These are phyloP conservation scores for Trametopsis cervina DNA, from an alignment of 768 basidiomycete species.

Conservation along the genomic window DNA sequence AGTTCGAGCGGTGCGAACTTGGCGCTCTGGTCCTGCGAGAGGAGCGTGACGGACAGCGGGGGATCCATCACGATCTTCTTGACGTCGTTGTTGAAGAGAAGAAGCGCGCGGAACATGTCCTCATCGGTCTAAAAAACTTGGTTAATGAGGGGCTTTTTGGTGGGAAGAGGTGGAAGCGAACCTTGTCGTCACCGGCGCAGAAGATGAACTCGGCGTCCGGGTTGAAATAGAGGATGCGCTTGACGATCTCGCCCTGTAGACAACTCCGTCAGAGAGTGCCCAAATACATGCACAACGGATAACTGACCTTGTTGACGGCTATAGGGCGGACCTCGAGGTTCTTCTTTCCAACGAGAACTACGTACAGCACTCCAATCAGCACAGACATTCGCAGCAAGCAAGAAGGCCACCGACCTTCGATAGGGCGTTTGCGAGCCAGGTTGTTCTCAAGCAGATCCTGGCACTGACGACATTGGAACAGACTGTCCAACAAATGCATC, in stretches of 20 bases:
- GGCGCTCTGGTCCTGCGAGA: conserved; percentile 21
- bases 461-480: conserved; percentile 94
- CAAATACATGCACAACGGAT: not conserved
- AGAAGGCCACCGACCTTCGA: conserved; percentile 77
- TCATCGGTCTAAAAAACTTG: conserved; percentile 72
- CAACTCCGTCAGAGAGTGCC: not conserved
- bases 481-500: conserved; percentile 36
- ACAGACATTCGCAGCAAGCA: no score
- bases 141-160: not conserved
- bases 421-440: conserved; percentile 85
- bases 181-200: conserved; percentile 98
- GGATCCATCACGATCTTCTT: conserved; percentile 35
- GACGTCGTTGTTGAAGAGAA: conserved; percentile 41
- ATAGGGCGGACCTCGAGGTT: conserved; percentile 95
- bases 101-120: conserved; percentile 95
- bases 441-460: conserved; percentile 95
- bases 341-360: conserved; percentile 96
- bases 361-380: not conserved
- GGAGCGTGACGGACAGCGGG: conserved; percentile 44
- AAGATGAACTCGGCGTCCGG: conserved; percentile 94
- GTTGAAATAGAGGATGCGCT: conserved; percentile 86
- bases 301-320: conserved; percentile 79
- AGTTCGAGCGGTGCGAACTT: conserved; percentile 49
- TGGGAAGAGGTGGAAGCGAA: conserved; percentile 20
- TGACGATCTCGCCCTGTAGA: conserved; percentile 85